Evolutionary conservation across 2,329 filamentous ascomycete species (phyloP).

Genomic region (Arthroderma sp.): DNA sequence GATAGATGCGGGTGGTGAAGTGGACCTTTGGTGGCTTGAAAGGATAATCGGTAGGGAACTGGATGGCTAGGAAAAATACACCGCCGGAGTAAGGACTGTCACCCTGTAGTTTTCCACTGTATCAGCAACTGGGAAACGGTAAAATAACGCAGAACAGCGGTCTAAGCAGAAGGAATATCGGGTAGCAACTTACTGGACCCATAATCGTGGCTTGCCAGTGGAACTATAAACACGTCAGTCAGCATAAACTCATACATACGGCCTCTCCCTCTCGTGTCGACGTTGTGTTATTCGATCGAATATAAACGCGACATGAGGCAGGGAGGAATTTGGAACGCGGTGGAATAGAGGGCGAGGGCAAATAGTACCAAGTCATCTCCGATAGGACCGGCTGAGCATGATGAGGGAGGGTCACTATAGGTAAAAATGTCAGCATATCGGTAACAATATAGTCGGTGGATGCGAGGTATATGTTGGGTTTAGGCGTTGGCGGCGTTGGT

Average conservation of each 20-base stretch:
- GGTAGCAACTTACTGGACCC: conserved; percentile 68
- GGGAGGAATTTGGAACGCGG: conserved; percentile 7
- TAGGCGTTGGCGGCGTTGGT: not conserved
- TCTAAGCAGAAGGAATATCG: conserved; percentile 10
- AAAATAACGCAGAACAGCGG: not conserved
- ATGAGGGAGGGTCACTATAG: conserved; percentile 85
- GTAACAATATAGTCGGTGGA: not conserved
- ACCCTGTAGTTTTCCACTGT: conserved; percentile 41
- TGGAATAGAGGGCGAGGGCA: conserved; percentile 9
- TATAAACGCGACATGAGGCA: conserved; percentile 5
- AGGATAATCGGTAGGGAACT: conserved; percentile 99
- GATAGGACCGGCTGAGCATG: conserved; percentile 92
- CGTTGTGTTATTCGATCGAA: conserved; percentile 5
- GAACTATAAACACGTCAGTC: conserved; percentile 47
- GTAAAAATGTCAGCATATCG: not conserved
- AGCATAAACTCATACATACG: not conserved
- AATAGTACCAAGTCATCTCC: conserved; percentile 90
- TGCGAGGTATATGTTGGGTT: not conserved
- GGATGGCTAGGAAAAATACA: conserved; percentile 97
- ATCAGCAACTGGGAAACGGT: conserved; percentile 2
- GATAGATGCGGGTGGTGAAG: conserved; percentile 99
- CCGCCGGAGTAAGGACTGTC: conserved; percentile 97
- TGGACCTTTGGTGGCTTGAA: conserved; percentile 99
- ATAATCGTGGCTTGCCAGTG: conserved; percentile 99
- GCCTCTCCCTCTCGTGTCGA: not conserved